Evolutionary conservation across 2,329 filamentous ascomycete genomes (phyloP).

Genomic region (Xylaria sp.): DNA sequence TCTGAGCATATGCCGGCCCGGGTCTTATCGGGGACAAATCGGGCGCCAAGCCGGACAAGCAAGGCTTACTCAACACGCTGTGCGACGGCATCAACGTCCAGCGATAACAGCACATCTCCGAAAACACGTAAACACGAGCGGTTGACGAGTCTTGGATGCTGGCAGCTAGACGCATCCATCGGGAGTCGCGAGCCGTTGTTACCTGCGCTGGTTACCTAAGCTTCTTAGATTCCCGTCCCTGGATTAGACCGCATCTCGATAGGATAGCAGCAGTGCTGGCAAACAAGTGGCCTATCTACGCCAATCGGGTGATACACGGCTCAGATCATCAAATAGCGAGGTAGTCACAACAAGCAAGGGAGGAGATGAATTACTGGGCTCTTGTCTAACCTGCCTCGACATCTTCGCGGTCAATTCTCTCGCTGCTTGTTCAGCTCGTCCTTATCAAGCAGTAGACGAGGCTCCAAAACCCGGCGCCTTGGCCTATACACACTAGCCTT

Average conservation of each 20-base stretch:
- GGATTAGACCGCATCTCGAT: not conserved
- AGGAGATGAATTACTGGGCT: not conserved
- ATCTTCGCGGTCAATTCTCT: not conserved
- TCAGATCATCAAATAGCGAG: not conserved
- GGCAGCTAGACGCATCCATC: not conserved
- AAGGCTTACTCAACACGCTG: not conserved
- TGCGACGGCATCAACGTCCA: conserved; percentile 11
- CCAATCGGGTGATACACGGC: not conserved
- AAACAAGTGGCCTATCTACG: not conserved
- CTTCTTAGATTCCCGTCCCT: not conserved
- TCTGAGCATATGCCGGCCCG: not conserved
- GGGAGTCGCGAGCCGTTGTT: not conserved
- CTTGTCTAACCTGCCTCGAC: not conserved
- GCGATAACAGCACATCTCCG: not conserved
- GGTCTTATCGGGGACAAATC: conserved; percentile 21
- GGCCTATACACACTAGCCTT: not conserved
- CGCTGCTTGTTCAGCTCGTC: not conserved
- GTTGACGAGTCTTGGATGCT: not conserved
- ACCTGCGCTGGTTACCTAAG: not conserved
- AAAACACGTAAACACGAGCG: not conserved
- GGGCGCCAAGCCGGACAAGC: conserved; percentile 26
- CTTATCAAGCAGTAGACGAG: not conserved
- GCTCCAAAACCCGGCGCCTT: not conserved
- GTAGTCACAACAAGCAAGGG: not conserved
- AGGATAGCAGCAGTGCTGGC: not conserved